phyloP scores from a whole-genome alignment of 139 green algal species.

The Closterium sp. region DNA sequence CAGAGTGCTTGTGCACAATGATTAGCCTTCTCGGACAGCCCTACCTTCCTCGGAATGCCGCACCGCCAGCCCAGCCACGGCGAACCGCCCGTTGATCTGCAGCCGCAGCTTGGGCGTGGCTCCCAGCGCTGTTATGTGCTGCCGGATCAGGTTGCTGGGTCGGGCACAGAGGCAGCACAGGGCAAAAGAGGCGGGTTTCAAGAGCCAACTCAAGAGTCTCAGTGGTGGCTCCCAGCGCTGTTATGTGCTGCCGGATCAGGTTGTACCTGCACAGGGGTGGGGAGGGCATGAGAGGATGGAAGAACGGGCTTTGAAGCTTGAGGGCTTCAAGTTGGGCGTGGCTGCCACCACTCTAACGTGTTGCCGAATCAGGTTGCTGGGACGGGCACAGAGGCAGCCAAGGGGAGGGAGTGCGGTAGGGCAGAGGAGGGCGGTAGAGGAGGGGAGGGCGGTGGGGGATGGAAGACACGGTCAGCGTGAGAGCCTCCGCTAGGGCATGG shows the following conservation, averaged over 20 bases:
- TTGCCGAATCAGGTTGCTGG: constrained; percentile 18
- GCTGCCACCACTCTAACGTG: not conserved
- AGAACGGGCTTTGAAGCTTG: no score
- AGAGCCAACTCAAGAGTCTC: constrained; percentile 22
- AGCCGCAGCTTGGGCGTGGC: constrained; percentile 40
- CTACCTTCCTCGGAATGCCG: not conserved
- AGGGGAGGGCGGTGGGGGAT: not conserved
- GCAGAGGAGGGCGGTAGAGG: not conserved
- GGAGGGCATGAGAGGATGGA: no score
- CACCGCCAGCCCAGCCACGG: not conserved
- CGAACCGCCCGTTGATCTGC: constrained; percentile 55
- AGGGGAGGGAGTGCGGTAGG: not conserved
- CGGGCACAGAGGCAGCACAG: not conserved
- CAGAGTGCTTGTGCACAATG: not conserved
- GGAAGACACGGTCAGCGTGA: no score
- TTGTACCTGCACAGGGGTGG: no score
- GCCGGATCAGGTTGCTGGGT: constrained; percentile 31
- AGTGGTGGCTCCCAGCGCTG: not conserved
- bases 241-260: constrained; percentile 5
- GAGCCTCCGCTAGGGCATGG: no score
- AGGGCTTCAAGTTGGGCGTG: not conserved
- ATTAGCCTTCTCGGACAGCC: not conserved
- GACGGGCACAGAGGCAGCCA: not conserved
- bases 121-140: constrained; percentile 10
- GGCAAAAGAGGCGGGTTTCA: not conserved